Evolutionary conservation across 495 filamentous ascomycete species (phyloP), one percentile per base, ranked within the genome.

Genomic region (Hypoxylon lienhwacheense): DNA sequence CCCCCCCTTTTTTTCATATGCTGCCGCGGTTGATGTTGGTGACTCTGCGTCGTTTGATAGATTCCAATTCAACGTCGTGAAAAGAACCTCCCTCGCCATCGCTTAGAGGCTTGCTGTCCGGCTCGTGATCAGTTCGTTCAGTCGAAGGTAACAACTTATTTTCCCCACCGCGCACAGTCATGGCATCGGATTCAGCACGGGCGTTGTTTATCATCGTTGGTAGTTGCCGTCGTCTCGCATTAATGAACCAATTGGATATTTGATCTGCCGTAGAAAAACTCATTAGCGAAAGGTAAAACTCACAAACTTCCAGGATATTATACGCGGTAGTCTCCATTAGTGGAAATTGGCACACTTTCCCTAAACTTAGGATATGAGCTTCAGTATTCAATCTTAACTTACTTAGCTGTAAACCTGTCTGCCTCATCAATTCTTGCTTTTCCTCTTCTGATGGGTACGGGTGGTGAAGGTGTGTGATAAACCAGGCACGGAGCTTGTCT

Each of bases 241-340:
- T 96, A 69, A 96, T 96, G 68, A 95, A 96, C 90, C 90, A 96
- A 64, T 96, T 96, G 53, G 87, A 91, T 44, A 96, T 89, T 81
- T 95, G 69, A 59, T 75, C 73, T 71, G 56, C 32, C 33, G 28
- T 14, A 31, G 14, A 20, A 17, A n/a, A 7, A 28, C 39, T 20
- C 21, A 60, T 66, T 45, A 53, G 47, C 32, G 28, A 39, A 35
- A 22, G 37, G 14, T 11, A 10, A 48, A 16, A 24, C n/a, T 22
- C 24, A 8, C 24, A 26, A 5, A 26, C 8, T 8, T 26, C 4
- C 8, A 26, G 15, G 6, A 8, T 21, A 5, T 2, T 6, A 37
- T n/a, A 17, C 21, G 10, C 4, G 21, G 11, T 16, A 8, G 7
- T 37, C n/a, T 37, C 2, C 19, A 5, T 26, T 26, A 4, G 20